A percentile compares a stretch with the other conserved stretches of the same genome.
phyloP scores from a whole-genome alignment of 192 early-diverging fungal species.

The Chytriomyces sp. region DNA sequence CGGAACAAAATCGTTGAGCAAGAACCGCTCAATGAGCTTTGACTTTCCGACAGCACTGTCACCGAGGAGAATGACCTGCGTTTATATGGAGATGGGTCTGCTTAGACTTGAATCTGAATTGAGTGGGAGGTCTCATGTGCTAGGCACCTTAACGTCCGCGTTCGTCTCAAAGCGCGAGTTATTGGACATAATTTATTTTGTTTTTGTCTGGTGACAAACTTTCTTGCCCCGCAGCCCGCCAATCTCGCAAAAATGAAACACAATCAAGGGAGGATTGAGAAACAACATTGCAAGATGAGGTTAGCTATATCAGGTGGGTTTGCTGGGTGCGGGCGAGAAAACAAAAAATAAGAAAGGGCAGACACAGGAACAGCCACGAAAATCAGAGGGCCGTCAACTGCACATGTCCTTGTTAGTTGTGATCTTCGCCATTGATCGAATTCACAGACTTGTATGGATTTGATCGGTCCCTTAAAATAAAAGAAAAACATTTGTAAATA shows the following conservation, averaged over 20 bases:
- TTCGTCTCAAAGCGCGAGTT: not conserved
- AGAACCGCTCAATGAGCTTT: conserved; percentile 65
- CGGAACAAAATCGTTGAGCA: conserved; percentile 58
- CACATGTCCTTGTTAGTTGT: too few species aligned
- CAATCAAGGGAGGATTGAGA: too few species aligned
- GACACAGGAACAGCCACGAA: too few species aligned
- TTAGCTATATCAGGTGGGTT: too few species aligned
- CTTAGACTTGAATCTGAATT: not conserved
- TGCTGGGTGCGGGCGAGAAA: too few species aligned
- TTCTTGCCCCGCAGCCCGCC: conserved; percentile 5
- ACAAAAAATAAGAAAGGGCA: too few species aligned
- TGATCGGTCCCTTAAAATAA: too few species aligned
- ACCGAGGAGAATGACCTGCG: conserved; percentile 65
- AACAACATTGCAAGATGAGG: too few species aligned
- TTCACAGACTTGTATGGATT: too few species aligned
- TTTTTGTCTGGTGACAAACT: not conserved
- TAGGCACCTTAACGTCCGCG: not conserved
- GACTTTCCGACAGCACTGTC: conserved; percentile 69
- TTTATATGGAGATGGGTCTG: not conserved
- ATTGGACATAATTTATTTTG: not conserved
- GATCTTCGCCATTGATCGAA: too few species aligned
- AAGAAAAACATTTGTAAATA: too few species aligned
- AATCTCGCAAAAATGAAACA: conserved; percentile 5
- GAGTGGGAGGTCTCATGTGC: not conserved
- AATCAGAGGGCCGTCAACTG: too few species aligned